Evolutionary conservation across 2,329 filamentous ascomycete species (phyloP), one percentile per base, ranked within the genome.

Genomic region (Incumbomyces delicatus): DNA sequence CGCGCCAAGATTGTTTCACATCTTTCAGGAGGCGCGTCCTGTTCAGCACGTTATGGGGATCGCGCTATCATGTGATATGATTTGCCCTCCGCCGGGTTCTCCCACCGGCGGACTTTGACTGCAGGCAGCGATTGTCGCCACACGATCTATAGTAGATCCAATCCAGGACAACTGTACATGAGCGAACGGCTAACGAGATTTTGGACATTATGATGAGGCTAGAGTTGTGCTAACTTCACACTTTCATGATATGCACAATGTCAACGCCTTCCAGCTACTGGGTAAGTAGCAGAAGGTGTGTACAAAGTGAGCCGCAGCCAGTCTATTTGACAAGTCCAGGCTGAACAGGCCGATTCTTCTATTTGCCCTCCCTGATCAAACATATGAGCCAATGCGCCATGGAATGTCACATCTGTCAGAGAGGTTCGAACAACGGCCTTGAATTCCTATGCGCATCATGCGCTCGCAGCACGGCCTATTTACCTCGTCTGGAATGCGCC

Each of bases 381-480:
- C 27, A 13, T 31, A 12, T 16, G 31, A 20, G 17, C 22, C 11
- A 14, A 42, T 42, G 31, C 43, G 67, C 60, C 50, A 85, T 86
- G 80, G 77, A 77, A 60, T 87, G 83, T 69, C 74, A 80, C 61
- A 76, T 85, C 62, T 87, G 83, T 63, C 65, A 62, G 53, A 65
- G 67, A 68, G 70, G 76, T 58, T 62, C 67, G 58, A 69, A 63
- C 71, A 75, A 36, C 29, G 17, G 42, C 39, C 37, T 50, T 29
- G 46, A 47, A 11, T 35, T 50, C 57, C 70, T 85, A 57, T 88
- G 84, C 61, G 69, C 76, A 20, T 76, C 82, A 40, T 85, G 87
- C 66, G 81, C 80, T 39, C 76, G 83, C 43, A 87, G 83, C 57
- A 67, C 69, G 43, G 70, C 87, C 27, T 87, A 87, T 61, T 75